phyloP scores from a whole-genome alignment of 192 early-diverging fungal species.

The Helicostylum pulchrum region DNA sequence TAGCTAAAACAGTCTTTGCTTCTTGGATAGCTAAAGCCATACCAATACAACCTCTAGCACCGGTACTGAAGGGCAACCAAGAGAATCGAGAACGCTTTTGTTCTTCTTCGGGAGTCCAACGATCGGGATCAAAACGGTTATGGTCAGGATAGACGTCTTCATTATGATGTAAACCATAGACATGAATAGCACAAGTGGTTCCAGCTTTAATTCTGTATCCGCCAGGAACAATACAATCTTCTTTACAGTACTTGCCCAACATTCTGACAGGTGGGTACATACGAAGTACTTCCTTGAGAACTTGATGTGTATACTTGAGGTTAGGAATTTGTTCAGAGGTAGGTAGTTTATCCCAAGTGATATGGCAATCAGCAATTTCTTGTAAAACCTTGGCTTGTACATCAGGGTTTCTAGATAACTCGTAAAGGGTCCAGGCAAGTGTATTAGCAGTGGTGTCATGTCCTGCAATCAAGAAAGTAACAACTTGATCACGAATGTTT shows the following conservation, averaged over 20 bases:
- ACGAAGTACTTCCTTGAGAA: constrained; percentile 28
- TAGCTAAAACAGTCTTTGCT: constrained; percentile 47
- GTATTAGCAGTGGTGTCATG: constrained; percentile 38
- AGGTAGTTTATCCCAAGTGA: constrained; percentile 15
- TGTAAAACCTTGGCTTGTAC: constrained; percentile 25
- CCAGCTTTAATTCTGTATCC: constrained; percentile 23
- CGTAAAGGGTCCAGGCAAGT: constrained; percentile 30
- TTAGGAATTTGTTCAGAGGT: constrained; percentile 21
- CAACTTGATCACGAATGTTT: constrained; percentile 58
- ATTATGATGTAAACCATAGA: constrained; percentile 22
- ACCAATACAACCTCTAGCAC: constrained; percentile 37
- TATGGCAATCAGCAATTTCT: constrained; percentile 25
- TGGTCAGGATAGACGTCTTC: constrained; percentile 26
- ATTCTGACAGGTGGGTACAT: constrained; percentile 24
- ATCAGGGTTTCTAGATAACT: constrained; percentile 28
- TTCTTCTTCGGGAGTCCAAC: constrained; percentile 32
- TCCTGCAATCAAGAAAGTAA: constrained; percentile 59
- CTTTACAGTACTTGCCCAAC: constrained; percentile 24
- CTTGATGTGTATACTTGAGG: constrained; percentile 17
- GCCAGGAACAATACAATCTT: constrained; percentile 29
- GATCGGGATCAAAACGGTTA: constrained; percentile 29
- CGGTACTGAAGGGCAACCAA: constrained; percentile 38
- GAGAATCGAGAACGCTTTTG: constrained; percentile 23
- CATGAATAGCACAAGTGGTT: background rate
- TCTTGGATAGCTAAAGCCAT: constrained; percentile 56